phyloP scores from a whole-genome alignment of 768 basidiomycete species.

The Psilocybe sp. region DNA sequence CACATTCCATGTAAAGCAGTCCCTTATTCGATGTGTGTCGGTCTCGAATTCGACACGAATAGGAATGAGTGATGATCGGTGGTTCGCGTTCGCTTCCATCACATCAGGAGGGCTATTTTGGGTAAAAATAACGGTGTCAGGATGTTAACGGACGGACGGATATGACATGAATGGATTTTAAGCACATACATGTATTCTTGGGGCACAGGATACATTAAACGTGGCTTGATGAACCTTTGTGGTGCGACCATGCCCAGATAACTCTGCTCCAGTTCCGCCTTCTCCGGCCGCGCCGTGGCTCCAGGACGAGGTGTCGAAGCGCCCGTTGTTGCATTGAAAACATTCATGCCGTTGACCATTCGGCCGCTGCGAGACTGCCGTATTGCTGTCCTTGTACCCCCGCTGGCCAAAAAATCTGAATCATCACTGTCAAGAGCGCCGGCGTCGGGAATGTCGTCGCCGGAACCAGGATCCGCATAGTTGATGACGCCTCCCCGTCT shows the following conservation, averaged over 20 bases:
- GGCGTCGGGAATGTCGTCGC: constrained; percentile 78
- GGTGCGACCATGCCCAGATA: constrained; percentile 89
- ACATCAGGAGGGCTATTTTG: constrained; percentile 58
- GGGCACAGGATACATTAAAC: constrained; percentile 51
- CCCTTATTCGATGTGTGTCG: constrained; percentile 86
- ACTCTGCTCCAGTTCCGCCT: constrained; percentile 76
- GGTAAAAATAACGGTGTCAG: neutral
- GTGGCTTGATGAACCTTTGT: constrained; percentile 66
- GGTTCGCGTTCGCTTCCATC: constrained; percentile 60
- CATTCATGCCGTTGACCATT: constrained; percentile 46
- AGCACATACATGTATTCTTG: constrained; percentile 75
- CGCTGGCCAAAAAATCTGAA: constrained; percentile 73
- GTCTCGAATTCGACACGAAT: constrained; percentile 96
- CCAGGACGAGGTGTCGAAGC: constrained; percentile 35
- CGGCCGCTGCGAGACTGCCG: constrained; percentile 38
- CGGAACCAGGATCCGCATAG: constrained; percentile 84
- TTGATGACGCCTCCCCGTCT: constrained; percentile 74
- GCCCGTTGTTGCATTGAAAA: constrained; percentile 53
- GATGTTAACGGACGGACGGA: no score
- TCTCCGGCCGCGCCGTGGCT: constrained; percentile 39
- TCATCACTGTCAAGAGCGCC: constrained; percentile 84
- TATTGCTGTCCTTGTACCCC: constrained; percentile 56
- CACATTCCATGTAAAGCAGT: constrained; percentile 95
- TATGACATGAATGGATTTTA: neutral
- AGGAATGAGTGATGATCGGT: constrained; percentile 64